Evolutionary conservation across 768 basidiomycete genomes (phyloP).

Genomic region (Butyriboletus loyo): DNA sequence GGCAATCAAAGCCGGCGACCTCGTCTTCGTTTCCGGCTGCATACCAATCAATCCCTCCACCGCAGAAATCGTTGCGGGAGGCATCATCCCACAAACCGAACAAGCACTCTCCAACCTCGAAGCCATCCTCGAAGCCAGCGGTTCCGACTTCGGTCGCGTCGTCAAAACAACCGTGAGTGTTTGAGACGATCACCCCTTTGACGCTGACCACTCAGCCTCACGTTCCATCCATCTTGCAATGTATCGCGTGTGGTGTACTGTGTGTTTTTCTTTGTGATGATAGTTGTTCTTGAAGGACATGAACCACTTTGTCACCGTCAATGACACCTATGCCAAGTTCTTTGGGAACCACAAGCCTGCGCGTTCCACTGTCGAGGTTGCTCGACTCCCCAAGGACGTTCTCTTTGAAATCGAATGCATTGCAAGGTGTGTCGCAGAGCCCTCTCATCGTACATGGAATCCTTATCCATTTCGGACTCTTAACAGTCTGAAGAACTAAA

Average conservation of each 20-base stretch:
- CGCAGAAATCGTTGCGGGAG: conserved; percentile 37
- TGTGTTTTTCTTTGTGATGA: background rate
- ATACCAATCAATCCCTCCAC: conserved; percentile 79
- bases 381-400: conserved; percentile 85
- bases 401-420: conserved; percentile 91
- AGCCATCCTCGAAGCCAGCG: conserved; percentile 78
- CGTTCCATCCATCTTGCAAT: no score
- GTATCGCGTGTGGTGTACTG: background rate
- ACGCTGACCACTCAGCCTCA: background rate
- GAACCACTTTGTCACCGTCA: conserved; percentile 85
- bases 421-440: conserved; percentile 58
- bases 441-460: background rate
- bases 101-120: conserved; percentile 87
- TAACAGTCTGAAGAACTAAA: conserved; percentile 20
- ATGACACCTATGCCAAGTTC: conserved; percentile 75
- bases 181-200: background rate
- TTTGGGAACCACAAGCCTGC: conserved; percentile 94
- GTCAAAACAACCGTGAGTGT: conserved; percentile 84
- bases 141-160: conserved; percentile 74
- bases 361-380: conserved; percentile 86
- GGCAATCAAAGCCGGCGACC: conserved; percentile 77
- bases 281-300: conserved; percentile 92
- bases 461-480: background rate
- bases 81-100: conserved; percentile 47
- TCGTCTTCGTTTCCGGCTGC: conserved; percentile 88